phyloP scores from a whole-genome alignment of 140 eudicot genomes.

The Erigeron philadelphicus region DNA sequence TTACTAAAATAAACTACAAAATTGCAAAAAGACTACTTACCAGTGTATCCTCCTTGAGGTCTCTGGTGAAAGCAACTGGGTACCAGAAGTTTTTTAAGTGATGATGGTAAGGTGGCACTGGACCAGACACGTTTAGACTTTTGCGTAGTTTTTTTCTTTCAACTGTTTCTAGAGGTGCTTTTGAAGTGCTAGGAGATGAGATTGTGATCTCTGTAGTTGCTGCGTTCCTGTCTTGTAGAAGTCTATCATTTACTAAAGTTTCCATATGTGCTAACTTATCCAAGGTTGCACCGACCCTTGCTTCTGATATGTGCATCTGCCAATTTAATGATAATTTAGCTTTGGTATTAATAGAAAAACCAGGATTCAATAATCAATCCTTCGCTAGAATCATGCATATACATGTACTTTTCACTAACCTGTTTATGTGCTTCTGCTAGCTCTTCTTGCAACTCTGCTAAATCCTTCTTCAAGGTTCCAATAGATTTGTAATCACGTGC shows the following conservation, averaged over 20 bases:
- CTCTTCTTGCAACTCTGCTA: slow-evolving; percentile 83
- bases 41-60: slow-evolving; percentile 88
- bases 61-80: slow-evolving; percentile 87
- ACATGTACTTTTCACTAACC: slow-evolving; percentile 36
- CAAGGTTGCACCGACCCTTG: slow-evolving; percentile 71
- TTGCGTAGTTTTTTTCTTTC: slow-evolving; percentile 51
- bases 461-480: slow-evolving; percentile 84
- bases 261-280: slow-evolving; percentile 97
- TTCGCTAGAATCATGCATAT: slow-evolving; percentile 1
- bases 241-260: slow-evolving; percentile 83
- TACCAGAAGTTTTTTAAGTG: slow-evolving; percentile 87
- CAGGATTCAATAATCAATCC: not conserved
- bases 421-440: slow-evolving; percentile 87
- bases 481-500: slow-evolving; percentile 97
- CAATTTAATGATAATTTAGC: slow-evolving; percentile 9
- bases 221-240: slow-evolving; percentile 62
- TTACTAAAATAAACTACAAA: not conserved
- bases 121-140: slow-evolving; percentile 79
- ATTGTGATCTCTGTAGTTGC: slow-evolving; percentile 36
- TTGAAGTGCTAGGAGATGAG: slow-evolving; percentile 59
- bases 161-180: slow-evolving; percentile 33
- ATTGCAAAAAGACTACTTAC: slow-evolving; percentile 31
- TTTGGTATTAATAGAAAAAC: not conserved
- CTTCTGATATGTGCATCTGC: slow-evolving; percentile 98
- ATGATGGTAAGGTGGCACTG: slow-evolving; percentile 64